phyloP scores from a whole-genome alignment of 2,329 filamentous ascomycete genomes.

The Hypoxylon sp. region DNA sequence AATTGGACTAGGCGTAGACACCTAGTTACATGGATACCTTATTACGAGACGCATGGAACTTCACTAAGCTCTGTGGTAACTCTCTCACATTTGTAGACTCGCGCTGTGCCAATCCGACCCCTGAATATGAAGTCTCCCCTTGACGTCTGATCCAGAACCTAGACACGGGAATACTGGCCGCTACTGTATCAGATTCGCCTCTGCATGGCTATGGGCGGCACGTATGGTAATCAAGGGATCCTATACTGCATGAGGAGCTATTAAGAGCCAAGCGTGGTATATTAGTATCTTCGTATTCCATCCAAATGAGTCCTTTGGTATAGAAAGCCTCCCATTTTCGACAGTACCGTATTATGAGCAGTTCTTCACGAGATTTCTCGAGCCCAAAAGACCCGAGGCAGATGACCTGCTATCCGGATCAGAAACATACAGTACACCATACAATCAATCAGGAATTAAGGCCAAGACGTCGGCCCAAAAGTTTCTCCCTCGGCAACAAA shows the following conservation, averaged over 20 bases:
- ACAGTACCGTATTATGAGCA: background rate
- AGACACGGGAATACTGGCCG: no score
- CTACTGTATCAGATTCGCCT: background rate
- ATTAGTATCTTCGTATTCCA: background rate
- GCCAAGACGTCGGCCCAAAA: constrained; percentile 66
- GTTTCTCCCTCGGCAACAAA: constrained; percentile 59
- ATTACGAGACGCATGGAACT: background rate
- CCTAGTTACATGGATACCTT: background rate
- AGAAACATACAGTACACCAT: background rate
- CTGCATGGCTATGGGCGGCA: background rate
- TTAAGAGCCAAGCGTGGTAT: background rate
- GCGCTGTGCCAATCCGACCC: background rate
- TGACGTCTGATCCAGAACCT: no score
- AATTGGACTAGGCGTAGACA: constrained; percentile 3
- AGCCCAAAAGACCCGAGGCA: background rate
- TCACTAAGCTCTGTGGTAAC: background rate
- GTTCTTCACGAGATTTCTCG: background rate
- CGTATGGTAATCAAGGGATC: background rate
- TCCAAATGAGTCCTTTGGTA: background rate
- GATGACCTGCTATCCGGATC: background rate
- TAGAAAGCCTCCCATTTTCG: background rate
- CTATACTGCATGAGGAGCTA: background rate
- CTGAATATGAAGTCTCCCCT: background rate
- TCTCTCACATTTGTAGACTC: background rate
- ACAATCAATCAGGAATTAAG: constrained; percentile 46